These are phyloP conservation scores for Arabidopsis hybrid DNA, from an alignment of 441 rosid species.

Conservation along the genomic window DNA sequence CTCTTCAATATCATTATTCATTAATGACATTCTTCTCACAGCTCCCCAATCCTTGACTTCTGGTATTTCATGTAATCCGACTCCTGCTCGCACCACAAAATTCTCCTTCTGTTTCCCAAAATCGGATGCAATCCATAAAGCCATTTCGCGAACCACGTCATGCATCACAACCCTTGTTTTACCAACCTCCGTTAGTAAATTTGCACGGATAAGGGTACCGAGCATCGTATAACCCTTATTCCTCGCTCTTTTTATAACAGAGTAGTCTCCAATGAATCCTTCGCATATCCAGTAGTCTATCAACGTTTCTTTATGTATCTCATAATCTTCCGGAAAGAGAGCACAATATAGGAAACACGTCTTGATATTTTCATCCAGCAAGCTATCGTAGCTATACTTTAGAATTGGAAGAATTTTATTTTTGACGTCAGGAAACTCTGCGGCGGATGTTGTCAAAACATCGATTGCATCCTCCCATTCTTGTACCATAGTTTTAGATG, in stretches of 20 bases:
- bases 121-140: slow-evolving; percentile 48
- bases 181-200: slow-evolving; percentile 35
- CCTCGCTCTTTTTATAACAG: neutral
- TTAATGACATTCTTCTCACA: slow-evolving; percentile 43
- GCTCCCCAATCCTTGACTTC: slow-evolving; percentile 30
- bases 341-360: slow-evolving; percentile 45
- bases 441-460: neutral
- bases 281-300: slow-evolving; percentile 14
- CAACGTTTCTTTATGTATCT: neutral
- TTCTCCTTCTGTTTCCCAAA: slow-evolving; percentile 27
- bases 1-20: slow-evolving; percentile 36
- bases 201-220: slow-evolving; percentile 32
- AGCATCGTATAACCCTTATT: slow-evolving; percentile 39
- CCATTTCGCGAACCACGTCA: slow-evolving; percentile 50
- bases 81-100: slow-evolving; percentile 36
- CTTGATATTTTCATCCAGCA: slow-evolving; percentile 16
- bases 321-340: slow-evolving; percentile 11
- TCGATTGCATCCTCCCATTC: slow-evolving; percentile 44
- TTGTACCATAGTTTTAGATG: slow-evolving; percentile 10
- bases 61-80: slow-evolving; percentile 31
- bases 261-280: slow-evolving; percentile 11
- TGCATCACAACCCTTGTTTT: neutral
- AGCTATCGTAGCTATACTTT: slow-evolving; percentile 46
- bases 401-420: slow-evolving; percentile 34
- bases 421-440: slow-evolving; percentile 21